These are phyloP conservation scores for Neurospora africana DNA, from an alignment of 495 filamentous ascomycete genomes.

Conservation along the genomic window DNA sequence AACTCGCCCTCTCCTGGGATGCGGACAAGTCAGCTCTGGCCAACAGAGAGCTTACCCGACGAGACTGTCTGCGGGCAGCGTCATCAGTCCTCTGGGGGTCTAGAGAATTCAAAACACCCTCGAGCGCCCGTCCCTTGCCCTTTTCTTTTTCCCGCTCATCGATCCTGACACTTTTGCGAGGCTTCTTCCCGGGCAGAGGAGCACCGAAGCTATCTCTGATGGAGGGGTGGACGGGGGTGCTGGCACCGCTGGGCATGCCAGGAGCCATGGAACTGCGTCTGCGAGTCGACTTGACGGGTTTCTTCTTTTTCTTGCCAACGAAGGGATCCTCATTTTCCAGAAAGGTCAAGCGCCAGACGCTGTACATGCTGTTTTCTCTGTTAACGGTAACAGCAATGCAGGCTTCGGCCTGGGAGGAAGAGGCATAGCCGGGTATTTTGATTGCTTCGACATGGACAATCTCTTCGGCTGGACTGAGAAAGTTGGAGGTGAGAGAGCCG, in stretches of 20 bases:
- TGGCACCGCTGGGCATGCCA: conserved; percentile 65
- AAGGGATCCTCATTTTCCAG: conserved; percentile 49
- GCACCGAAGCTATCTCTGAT: conserved; percentile 41
- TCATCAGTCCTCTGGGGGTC: conserved; percentile 63
- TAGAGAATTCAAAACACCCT: conserved; percentile 49
- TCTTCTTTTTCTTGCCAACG: conserved; percentile 35
- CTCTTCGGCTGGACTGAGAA: conserved; percentile 60
- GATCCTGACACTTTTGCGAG: conserved; percentile 30
- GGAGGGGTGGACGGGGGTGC: conserved; percentile 56
- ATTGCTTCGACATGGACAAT: conserved; percentile 58
- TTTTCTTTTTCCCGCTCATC: conserved; percentile 24
- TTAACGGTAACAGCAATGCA: conserved; percentile 78
- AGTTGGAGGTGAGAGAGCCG: conserved; percentile 17
- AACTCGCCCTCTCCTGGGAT: conserved; percentile 61
- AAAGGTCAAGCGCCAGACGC: conserved; percentile 68
- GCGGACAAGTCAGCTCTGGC: conserved; percentile 81
- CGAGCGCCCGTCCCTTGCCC: conserved; percentile 42
- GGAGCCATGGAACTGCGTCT: conserved; percentile 78
- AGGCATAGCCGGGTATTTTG: conserved; percentile 7
- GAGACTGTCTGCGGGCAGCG: conserved; percentile 60
- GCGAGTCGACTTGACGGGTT: conserved; percentile 41
- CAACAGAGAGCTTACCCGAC: conserved; percentile 84
- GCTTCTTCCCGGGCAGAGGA: conserved; percentile 33
- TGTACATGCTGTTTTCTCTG: conserved; percentile 57
- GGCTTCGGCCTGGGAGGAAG: conserved; percentile 30